Evolutionary conservation across 768 basidiomycete species (phyloP), one percentile per base, ranked within the genome.

Genomic region (Tephrocybe sp.): DNA sequence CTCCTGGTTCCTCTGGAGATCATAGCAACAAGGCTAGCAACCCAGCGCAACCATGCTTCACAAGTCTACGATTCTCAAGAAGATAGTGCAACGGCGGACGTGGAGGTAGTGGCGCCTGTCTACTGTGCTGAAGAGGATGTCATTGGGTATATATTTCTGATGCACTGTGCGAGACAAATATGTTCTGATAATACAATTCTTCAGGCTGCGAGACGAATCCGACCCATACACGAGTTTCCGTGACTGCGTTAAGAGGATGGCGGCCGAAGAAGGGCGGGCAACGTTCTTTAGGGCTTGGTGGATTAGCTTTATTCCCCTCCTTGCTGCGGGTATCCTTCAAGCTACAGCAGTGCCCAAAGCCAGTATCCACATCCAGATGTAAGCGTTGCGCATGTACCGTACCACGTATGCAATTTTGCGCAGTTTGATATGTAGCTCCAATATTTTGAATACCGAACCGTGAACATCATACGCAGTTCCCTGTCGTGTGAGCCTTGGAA

Each of bases 231-330:
- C 74, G 17, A 83, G 90, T 8, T 66, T 92, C 38, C 62, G 78
- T 4, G 85, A 92, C 62, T 90, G 89, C 54, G 79, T 74, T 13
- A 86, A 85, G 67, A 76, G 82, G 54, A 89, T 92, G 39, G 60
- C 86, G 11, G 74, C 83, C 23, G 90, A 92, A 65, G 91, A 92
- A 63, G 91, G 91, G 0, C 75, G 75, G 66, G 62, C 65, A 51
- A 77, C 86, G 1, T 63, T 92, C 49, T 89, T 87, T 61, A 83
- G 89, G 19, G 90, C 84, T 4, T 92, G 88, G 89, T 92, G 89
- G 89, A 62, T 89, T 42, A 88, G 85, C 3, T 70, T 87, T 36
- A 17, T 56, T 13, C 55, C 55, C n/a, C 30, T 52, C 12, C 32
- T 56, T 16, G 32, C 39, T 10, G 44, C 39, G 11, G 46, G 55